Evolutionary conservation across 2,329 filamentous ascomycete genomes (phyloP).

Genomic region (Penicillium concentricum): DNA sequence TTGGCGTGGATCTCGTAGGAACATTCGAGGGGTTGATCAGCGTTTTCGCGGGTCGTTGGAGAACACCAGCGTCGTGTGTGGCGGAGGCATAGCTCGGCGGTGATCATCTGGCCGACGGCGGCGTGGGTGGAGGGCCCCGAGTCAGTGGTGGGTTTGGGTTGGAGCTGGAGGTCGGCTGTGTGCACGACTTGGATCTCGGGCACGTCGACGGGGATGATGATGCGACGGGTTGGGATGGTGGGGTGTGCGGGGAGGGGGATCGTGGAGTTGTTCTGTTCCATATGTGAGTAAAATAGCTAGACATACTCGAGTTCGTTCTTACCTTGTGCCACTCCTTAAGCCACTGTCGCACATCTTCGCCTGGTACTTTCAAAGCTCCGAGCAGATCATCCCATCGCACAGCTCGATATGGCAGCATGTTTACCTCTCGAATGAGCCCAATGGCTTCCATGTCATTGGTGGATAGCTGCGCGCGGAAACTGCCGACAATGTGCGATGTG

Average conservation of each 20-base stretch:
- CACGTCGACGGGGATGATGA: constrained; percentile 86
- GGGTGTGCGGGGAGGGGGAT: constrained; percentile 33
- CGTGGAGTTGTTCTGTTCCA: constrained; percentile 33
- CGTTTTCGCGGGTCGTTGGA: constrained; percentile 30
- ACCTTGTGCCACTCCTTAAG: constrained; percentile 59
- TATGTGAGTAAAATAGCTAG: constrained; percentile 6
- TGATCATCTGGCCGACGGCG: constrained; percentile 48
- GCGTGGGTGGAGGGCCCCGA: constrained; percentile 33
- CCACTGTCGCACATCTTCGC: constrained; percentile 51
- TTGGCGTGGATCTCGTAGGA: constrained; percentile 77
- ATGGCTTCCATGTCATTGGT: constrained; percentile 54
- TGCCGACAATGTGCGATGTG: constrained; percentile 49
- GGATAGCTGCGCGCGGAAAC: constrained; percentile 47
- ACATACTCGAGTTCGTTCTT: constrained; percentile 19
- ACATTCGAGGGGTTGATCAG: constrained; percentile 64
- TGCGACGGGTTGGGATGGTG: constrained; percentile 55
- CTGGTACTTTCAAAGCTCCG: constrained; percentile 48
- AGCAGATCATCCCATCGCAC: constrained; percentile 56
- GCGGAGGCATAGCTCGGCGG: constrained; percentile 50
- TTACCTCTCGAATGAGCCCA: constrained; percentile 53
- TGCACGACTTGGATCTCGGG: constrained; percentile 80
- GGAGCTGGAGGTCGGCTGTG: constrained; percentile 56
- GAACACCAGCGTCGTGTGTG: constrained; percentile 57
- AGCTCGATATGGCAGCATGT: constrained; percentile 52
- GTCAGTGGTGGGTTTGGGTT: constrained; percentile 19